Conservation (phyloP, 1,284 basidiomycete genomes). For the Ustilago shanxiensis region DNA sequence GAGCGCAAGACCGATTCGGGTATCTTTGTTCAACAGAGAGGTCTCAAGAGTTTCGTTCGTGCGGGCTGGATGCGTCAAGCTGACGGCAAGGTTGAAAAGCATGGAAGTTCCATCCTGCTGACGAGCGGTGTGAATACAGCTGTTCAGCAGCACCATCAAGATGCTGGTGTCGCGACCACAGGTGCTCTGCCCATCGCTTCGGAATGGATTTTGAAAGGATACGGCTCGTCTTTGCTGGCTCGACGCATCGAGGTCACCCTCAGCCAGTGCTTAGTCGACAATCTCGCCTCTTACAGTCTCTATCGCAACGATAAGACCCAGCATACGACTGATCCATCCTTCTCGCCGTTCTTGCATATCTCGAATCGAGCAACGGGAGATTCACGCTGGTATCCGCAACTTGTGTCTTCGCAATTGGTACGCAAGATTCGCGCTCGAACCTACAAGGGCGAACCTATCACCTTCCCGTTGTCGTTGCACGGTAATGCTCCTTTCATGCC, state of each 20-base stretch:
- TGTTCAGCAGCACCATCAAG: conserved; percentile 22
- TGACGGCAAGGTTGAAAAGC: conserved; percentile 19
- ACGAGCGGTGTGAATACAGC: conserved; percentile 9
- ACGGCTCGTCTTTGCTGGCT: conserved; percentile 56
- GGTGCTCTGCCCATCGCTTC: conserved; percentile 20
- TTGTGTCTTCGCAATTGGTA: conserved; percentile 18
- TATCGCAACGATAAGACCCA: conserved; percentile 17
- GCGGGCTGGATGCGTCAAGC: conserved; percentile 47
- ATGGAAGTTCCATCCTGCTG: conserved; percentile 23
- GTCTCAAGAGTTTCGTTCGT: conserved; percentile 46
- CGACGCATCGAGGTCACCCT: conserved; percentile 46
- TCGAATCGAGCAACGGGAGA: conserved; percentile 57
- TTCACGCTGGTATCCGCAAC: conserved; percentile 56
- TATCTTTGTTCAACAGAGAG: conserved; percentile 29
- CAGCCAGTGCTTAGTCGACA: conserved; percentile 39
- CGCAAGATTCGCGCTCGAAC: conserved; percentile 18
- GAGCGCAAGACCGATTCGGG: conserved; percentile 43
- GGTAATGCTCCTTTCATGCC: conserved; percentile 65
- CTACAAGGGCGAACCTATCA: conserved; percentile 25
- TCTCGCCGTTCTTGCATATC: conserved; percentile 59
- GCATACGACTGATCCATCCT: conserved; percentile 25
- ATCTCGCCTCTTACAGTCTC: conserved; percentile 27
- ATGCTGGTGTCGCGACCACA: conserved; percentile 14
- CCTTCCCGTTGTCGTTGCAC: conserved; percentile 55
- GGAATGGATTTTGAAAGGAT: conserved; percentile 44